Evolutionary conservation across 1,284 basidiomycete genomes (phyloP).

Genomic region (Golubevia pallescens): DNA sequence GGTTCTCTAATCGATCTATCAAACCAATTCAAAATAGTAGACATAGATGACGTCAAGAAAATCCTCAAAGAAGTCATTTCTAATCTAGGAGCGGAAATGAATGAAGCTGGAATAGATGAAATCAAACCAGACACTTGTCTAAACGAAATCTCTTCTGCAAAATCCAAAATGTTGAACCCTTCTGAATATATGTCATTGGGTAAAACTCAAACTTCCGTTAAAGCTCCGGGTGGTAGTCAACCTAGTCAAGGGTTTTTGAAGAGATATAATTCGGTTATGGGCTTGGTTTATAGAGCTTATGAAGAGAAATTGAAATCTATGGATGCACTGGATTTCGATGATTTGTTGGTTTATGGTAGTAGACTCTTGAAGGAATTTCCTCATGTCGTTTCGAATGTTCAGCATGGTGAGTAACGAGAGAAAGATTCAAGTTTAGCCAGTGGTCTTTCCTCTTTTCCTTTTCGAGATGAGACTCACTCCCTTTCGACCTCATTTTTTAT

Average conservation of each 20-base stretch:
- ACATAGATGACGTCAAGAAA: slow-evolving; percentile 79
- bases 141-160: slow-evolving; percentile 79
- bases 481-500: background rate
- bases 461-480: background rate
- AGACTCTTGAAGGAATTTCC: slow-evolving; percentile 73
- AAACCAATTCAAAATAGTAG: slow-evolving; percentile 81
- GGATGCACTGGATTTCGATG: slow-evolving; percentile 88
- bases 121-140: slow-evolving; percentile 73
- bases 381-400: slow-evolving; percentile 72
- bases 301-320: slow-evolving; percentile 71
- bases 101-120: slow-evolving; percentile 67
- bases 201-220: slow-evolving; percentile 12
- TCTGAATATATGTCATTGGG: slow-evolving; percentile 39
- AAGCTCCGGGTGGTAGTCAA: slow-evolving; percentile 17
- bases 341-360: slow-evolving; percentile 75
- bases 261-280: slow-evolving; percentile 22
- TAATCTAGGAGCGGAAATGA: slow-evolving; percentile 68
- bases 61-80: slow-evolving; percentile 74
- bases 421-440: too few species aligned
- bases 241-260: slow-evolving; percentile 16
- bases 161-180: slow-evolving; percentile 74
- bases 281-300: slow-evolving; percentile 74
- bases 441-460: background rate
- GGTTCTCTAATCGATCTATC: slow-evolving; percentile 72
- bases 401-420: slow-evolving; percentile 67